Evolutionary conservation across 169 alveolate genomes (phyloP), one percentile per base, ranked within the genome.

Genomic region (Ichthyophthirius multifiliis): DNA sequence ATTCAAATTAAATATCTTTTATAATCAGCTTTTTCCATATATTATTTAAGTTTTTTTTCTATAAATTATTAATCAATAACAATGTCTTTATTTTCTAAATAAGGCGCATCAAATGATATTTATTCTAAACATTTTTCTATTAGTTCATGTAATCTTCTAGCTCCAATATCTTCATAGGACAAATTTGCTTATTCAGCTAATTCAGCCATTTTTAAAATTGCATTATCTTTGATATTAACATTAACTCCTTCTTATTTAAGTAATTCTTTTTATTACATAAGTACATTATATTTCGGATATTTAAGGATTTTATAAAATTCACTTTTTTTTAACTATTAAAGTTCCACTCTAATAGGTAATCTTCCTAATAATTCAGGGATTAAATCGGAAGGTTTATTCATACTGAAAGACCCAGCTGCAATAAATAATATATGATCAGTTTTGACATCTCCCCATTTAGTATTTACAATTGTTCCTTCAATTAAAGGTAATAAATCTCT

Each of bases 331-430:
- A 96, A 88, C 15, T 95, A 83, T 32, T 89, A 82, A 79, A 96
- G 79, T 18, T 83, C 84, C 6, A 95, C 97, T 31, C 89, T 83
- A 15, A 96, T 92, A 5, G 98, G 98, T 45, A 96, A 87, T 43
- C 98, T 90, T 6, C 98, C 98, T 75, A 94, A 95, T 20, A 96
- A 85, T 82, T 96, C 98, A 27, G 97, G 94, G 32, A 96, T 86
- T 91, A 96, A 81, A 45, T 96, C 98, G 43, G 93, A 75, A 4
- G 97, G 97, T 67, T 91, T 90, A 4, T 90, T 96, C 35, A 93
- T 89, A 74, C 94, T 96, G 48, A 96, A 96, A 0, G 98, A 97
- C 4, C 98, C 98, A 3, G 95, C 87, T 5, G 97, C 97, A 13
- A 96, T 95, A 63, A 96, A 96, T 39, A 96, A 76, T 16, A 96